Evolutionary conservation across 176 grass and related monocot species (phyloP), one percentile per base, ranked within the genome.

Genomic region (Carex cristatella): DNA sequence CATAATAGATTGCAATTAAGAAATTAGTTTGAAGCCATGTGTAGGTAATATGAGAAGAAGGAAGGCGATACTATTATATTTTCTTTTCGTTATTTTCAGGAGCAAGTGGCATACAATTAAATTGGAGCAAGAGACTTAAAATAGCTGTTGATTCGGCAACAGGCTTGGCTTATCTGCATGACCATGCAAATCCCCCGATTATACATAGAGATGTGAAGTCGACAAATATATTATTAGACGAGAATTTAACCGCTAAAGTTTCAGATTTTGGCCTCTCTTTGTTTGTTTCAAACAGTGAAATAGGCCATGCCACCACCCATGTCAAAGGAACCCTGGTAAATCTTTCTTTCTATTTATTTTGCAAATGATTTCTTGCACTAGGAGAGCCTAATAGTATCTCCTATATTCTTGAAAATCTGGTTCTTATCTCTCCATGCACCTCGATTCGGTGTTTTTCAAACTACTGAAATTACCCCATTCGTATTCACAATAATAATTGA

Each of bases 221-320:
- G 23, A 23, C 23, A 23, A 23, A 23, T 23, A 23, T 23, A 23
- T 23, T 23, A 23, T 23, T 23, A 23, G 23, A 23, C 23, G 23
- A 23, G 23, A 23, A 23, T 23, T 23, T 23, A 23, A 23, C 23
- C 23, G 23, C 23, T 23, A 23, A 23, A 23, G 23, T 23, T 23
- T 72, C 91, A 8, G 95, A 98, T 81, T 98, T 98, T 60, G 95
- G 95, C 37, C 88, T 98, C 60, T 98, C 93, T 1, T 86, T 93
- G 86, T 80, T 90, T 30, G 87, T 93, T 64, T 38, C 80, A 64
- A 87, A 95, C 56, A 94, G 86, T 0, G 89, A 93, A 84, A 83
- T 85, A 64, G 89, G 87, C 8, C 61, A 85, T 48, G 70, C 90
- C 49, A 90, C 89, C 67, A 95, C 89, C 49, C 88, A 98, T 48